Percentiles rank a stretch among this genome's conserved stretches.
These are phyloP conservation scores for Debaryomycetaceae sp. DNA, from an alignment of 1,139 yeast genomes.

Conservation along the genomic window DNA sequence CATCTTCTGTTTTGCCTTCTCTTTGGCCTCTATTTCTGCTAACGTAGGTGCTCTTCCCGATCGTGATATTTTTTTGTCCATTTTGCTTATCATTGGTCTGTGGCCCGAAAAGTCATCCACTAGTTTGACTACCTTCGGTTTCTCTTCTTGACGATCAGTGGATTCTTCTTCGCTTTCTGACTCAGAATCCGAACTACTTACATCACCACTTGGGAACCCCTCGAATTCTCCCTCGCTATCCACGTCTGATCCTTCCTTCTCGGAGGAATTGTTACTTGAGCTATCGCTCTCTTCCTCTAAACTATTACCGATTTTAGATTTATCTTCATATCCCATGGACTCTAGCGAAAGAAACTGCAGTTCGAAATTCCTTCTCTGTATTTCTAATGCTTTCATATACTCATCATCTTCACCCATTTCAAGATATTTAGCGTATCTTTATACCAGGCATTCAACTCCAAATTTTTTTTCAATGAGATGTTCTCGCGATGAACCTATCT, in stretches of 20 bases:
- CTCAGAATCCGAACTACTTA: conserved; percentile 12
- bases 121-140: conserved; percentile 37
- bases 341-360: conserved; percentile 67
- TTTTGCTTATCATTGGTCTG: conserved; percentile 21
- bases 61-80: conserved; percentile 31
- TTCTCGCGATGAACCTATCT: not conserved
- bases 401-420: conserved; percentile 35
- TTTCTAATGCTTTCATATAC: conserved; percentile 47
- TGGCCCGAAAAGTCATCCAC: conserved; percentile 17
- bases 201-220: conserved; percentile 14
- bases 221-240: conserved; percentile 13
- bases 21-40: conserved; percentile 29
- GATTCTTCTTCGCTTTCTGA: conserved; percentile 23
- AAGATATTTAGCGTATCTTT: no score
- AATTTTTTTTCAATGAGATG: not conserved
- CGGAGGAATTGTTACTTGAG: not conserved
- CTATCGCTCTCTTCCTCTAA: conserved; percentile 6
- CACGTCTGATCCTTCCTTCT: not conserved
- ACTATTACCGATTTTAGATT: conserved; percentile 27
- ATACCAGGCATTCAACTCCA: no score
- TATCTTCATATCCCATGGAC: conserved; percentile 57
- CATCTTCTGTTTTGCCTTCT: conserved; percentile 18
- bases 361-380: conserved; percentile 61
- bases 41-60: conserved; percentile 44
- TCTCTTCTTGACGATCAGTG: not conserved